A percentile compares a stretch with the other conserved stretches of the same genome.
Conservation (phyloP, 2,329 filamentous ascomycete species). For the Knoxdaviesia proteae region DNA sequence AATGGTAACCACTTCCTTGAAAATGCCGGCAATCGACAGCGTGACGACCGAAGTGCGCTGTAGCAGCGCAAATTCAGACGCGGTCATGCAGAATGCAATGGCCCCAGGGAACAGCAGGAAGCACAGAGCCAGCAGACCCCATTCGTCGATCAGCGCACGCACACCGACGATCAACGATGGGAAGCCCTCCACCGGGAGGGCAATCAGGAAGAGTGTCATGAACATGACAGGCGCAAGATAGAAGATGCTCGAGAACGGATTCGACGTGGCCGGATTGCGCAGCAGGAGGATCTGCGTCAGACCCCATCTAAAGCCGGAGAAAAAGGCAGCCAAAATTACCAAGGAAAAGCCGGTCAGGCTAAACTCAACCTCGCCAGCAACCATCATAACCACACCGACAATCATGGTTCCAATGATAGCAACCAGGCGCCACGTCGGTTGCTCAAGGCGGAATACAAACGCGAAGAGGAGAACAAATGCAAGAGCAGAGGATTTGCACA, state of each 20-base stretch:
- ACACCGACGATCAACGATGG: slow-evolving; percentile 45
- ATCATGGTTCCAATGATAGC: slow-evolving; percentile 86
- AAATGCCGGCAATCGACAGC: slow-evolving; percentile 88
- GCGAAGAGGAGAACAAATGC: slow-evolving; percentile 92
- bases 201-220: slow-evolving; percentile 54
- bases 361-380: slow-evolving; percentile 84
- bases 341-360: slow-evolving; percentile 70
- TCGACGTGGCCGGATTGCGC: slow-evolving; percentile 82
- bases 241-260: slow-evolving; percentile 93
- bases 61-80: slow-evolving; percentile 84
- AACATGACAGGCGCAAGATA: slow-evolving; percentile 98
- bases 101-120: slow-evolving; percentile 77
- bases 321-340: slow-evolving; percentile 83
- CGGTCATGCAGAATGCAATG: slow-evolving; percentile 91
- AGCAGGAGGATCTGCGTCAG: slow-evolving; percentile 92
- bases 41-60: slow-evolving; percentile 93
- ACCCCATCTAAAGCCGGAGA: slow-evolving; percentile 94
- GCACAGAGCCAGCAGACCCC: slow-evolving; percentile 47
- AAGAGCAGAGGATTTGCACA: slow-evolving; percentile 96
- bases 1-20: slow-evolving; percentile 97
- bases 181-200: slow-evolving; percentile 71
- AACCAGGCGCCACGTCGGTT: slow-evolving; percentile 67
- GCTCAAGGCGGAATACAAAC: slow-evolving; percentile 80
- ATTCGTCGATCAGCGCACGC: slow-evolving; percentile 37
- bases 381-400: slow-evolving; percentile 89